Evolutionary conservation across 2,329 filamentous ascomycete genomes (phyloP), one percentile per base, ranked within the genome.

Genomic region (Xylariaceae sp.): DNA sequence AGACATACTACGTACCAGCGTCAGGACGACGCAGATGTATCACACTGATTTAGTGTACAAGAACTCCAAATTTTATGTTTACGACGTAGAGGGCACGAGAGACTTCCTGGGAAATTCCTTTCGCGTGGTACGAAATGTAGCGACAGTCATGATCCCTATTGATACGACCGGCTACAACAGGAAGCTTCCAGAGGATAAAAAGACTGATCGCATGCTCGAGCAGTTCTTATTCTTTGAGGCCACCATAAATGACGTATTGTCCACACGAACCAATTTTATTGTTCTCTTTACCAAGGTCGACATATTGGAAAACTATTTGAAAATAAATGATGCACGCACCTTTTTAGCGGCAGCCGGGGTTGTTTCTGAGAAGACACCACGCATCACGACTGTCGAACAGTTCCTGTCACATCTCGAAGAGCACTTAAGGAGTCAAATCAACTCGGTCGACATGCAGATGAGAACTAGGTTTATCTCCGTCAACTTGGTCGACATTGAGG

Each of bases 221-320:
- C 46, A 61, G 16, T 46, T 56, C 16, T 16, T n/a, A n/a, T 0
- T 53, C 2, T 56, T 48, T 3, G 23, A 45, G 11, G n/a, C 11
- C 1, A 7, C 48, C 11, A n/a, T 28, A n/a, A 51, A 53, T 16
- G 53, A n/a, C 6, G 0, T 1, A 3, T 54, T 37, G 36, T 59
- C 59, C 31, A 11, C 3, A 23, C 12, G 14, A 9, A 29, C 56
- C 7, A 37, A 24, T 6, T 53, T 60, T 11, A 26, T 62, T 7
- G 2, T 62, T 8, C 26, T 60, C 12, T 62, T 62, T 6, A 62
- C 56, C 1, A 62, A 57, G 40, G 54, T 51, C 19, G 60, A 62
- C 36, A 28, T 60, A 16, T 47, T 61, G 2, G n/a, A 33, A 3
- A 23, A 33, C 7, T 54, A 40, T 29, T 14, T 60, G n/a, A 14